Percentiles rank a stretch among this genome's conserved stretches.
These are phyloP conservation scores for Debaryomyces coudertii DNA, from an alignment of 1,139 yeast species.

Conservation along the genomic window DNA sequence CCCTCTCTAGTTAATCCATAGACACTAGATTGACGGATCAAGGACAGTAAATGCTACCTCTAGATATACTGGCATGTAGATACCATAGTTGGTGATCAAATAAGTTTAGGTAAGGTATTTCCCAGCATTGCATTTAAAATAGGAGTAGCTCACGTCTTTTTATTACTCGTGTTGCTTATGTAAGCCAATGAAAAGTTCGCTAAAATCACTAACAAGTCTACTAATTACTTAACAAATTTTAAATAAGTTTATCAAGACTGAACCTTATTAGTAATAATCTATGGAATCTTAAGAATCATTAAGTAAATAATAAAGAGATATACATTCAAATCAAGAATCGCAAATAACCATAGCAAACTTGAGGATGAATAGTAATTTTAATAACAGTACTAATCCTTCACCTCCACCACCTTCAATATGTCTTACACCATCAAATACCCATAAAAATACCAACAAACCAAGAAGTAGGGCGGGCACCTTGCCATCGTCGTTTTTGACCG, in stretches of 20 bases:
- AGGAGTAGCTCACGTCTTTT: constrained; percentile 6
- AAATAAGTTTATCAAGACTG: background rate
- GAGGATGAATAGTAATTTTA: constrained; percentile 12
- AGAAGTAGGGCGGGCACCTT: constrained; percentile 62
- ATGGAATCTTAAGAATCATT: constrained; percentile 1
- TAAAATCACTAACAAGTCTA: background rate
- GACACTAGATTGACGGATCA: too few relatives aligned
- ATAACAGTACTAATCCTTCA: constrained; percentile 16
- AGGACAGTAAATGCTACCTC: too few relatives aligned
- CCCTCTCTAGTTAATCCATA: too few relatives aligned
- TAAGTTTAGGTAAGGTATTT: background rate
- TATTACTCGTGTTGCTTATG: background rate
- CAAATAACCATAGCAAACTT: background rate
- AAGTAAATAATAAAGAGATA: background rate
- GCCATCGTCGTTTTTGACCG: constrained; percentile 45
- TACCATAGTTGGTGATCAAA: background rate
- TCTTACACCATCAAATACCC: constrained; percentile 28
- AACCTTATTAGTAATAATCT: background rate
- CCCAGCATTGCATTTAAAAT: background rate
- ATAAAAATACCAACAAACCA: constrained; percentile 21
- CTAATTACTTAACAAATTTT: background rate
- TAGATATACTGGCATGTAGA: too few relatives aligned
- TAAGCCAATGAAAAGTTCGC: constrained; percentile 4
- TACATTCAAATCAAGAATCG: background rate
- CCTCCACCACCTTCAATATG: constrained; percentile 41